Evolutionary conservation across 768 basidiomycete species (phyloP).

Genomic region (Candolleomyces efflorescens): DNA sequence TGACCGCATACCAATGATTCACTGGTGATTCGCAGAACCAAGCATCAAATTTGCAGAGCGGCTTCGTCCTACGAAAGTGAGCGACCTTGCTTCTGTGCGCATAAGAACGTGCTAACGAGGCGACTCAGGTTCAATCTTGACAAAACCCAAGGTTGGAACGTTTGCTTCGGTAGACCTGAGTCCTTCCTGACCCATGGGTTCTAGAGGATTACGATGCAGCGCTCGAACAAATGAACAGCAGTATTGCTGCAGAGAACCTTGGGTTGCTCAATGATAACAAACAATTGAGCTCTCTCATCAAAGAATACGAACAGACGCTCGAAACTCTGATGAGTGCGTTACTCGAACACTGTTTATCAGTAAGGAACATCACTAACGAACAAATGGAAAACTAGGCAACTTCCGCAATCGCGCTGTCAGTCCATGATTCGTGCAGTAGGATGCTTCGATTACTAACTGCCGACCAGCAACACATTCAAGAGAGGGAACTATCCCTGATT

Average conservation of each 20-base stretch:
- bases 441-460: slow-evolving; percentile 7
- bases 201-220: slow-evolving; percentile 89
- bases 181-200: slow-evolving; percentile 1
- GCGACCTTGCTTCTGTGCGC: slow-evolving; percentile 16
- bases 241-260: slow-evolving; percentile 80
- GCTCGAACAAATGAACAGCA: slow-evolving; percentile 82
- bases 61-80: slow-evolving; percentile 83
- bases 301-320: slow-evolving; percentile 95
- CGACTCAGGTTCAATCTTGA: slow-evolving; percentile 77
- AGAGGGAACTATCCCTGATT: slow-evolving; percentile 84
- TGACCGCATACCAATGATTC: background rate
- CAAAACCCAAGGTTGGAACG: slow-evolving; percentile 65
- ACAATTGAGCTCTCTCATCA: slow-evolving; percentile 84
- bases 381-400: slow-evolving; percentile 34
- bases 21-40: slow-evolving; percentile 51
- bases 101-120: slow-evolving; percentile 4
- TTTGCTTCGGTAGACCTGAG: background rate
- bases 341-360: slow-evolving; percentile 12
- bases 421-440: slow-evolving; percentile 14
- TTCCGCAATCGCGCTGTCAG: slow-evolving; percentile 90
- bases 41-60: slow-evolving; percentile 85
- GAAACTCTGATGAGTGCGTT: slow-evolving; percentile 83
- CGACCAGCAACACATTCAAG: slow-evolving; percentile 83
- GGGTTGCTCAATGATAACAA: slow-evolving; percentile 90
- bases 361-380: background rate